phyloP scores from a whole-genome alignment of 2,329 filamentous ascomycete genomes.

The Aspergillus neotritici region DNA sequence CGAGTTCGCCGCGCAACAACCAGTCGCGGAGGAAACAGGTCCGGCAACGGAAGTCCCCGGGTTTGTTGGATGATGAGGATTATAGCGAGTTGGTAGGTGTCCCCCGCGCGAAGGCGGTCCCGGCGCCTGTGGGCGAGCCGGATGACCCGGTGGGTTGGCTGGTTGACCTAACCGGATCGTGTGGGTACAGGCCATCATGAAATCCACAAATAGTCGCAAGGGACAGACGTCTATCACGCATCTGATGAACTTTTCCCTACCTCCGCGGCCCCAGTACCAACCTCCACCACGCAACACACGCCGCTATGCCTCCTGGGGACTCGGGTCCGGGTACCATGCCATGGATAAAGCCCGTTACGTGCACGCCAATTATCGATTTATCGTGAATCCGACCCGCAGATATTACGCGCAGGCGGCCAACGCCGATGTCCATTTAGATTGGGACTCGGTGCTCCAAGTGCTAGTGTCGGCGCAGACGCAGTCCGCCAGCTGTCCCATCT shows the following conservation, averaged over 20 bases:
- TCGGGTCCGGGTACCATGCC: conserved; percentile 83
- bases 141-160: background rate
- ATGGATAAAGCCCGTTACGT: conserved; percentile 88
- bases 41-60: conserved; percentile 70
- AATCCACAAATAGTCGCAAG: conserved; percentile 63
- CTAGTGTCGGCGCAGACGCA: conserved; percentile 88
- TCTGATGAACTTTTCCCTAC: conserved; percentile 82
- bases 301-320: conserved; percentile 72
- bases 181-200: conserved; percentile 52
- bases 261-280: conserved; percentile 60
- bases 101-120: background rate
- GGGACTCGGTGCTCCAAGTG: conserved; percentile 85
- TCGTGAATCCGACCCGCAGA: conserved; percentile 74
- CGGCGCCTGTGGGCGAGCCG: too few relatives aligned
- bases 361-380: conserved; percentile 95
- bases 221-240: conserved; percentile 97
- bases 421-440: conserved; percentile 84
- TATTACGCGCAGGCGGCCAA: conserved; percentile 78
- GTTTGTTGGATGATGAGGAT: conserved; percentile 73
- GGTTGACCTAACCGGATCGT: conserved; percentile 12
- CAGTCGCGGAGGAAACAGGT: conserved; percentile 77
- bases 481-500: conserved; percentile 85
- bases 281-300: conserved; percentile 57
- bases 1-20: conserved; percentile 55
- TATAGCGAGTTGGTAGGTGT: conserved; percentile 70